These are phyloP conservation scores for Amyloporia xantha DNA, from an alignment of 768 basidiomycete genomes.

Conservation along the genomic window DNA sequence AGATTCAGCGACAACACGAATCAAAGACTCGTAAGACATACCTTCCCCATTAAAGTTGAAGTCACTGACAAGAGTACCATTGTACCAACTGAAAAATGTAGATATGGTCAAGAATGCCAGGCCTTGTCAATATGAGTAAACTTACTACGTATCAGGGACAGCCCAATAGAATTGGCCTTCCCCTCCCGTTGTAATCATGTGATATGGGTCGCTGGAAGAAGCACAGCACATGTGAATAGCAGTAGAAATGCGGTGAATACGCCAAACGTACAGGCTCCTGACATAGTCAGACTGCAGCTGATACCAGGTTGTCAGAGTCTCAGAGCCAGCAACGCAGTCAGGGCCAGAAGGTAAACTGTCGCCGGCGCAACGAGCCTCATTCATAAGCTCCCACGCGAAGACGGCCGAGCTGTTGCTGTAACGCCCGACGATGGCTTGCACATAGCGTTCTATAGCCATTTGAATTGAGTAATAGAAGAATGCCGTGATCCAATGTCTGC, in stretches of 20 bases:
- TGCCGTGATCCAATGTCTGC: background rate
- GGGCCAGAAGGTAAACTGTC: constrained; percentile 43
- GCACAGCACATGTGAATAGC: background rate
- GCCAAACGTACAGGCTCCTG: constrained; percentile 41
- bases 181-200: constrained; percentile 50
- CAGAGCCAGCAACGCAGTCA: constrained; percentile 40
- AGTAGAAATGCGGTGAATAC: too few species aligned
- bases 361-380: constrained; percentile 48
- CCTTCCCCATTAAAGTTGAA: constrained; percentile 55
- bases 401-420: constrained; percentile 24
- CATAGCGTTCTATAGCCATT: constrained; percentile 19
- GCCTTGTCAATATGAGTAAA: too few species aligned
- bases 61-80: constrained; percentile 40
- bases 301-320: constrained; percentile 44
- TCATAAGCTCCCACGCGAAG: constrained; percentile 38
- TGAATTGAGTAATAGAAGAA: background rate
- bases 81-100: constrained; percentile 27
- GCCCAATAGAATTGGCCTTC: constrained; percentile 52
- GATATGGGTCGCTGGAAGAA: constrained; percentile 38
- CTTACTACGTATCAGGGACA: constrained; percentile 30
- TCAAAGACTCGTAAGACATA: constrained; percentile 10
- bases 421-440: constrained; percentile 24
- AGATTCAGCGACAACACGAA: background rate
- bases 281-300: constrained; percentile 44
- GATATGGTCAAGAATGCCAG: too few species aligned